Evolutionary conservation across 306 rosid species (phyloP).

Genomic region (Cucurbita ficifolia): DNA sequence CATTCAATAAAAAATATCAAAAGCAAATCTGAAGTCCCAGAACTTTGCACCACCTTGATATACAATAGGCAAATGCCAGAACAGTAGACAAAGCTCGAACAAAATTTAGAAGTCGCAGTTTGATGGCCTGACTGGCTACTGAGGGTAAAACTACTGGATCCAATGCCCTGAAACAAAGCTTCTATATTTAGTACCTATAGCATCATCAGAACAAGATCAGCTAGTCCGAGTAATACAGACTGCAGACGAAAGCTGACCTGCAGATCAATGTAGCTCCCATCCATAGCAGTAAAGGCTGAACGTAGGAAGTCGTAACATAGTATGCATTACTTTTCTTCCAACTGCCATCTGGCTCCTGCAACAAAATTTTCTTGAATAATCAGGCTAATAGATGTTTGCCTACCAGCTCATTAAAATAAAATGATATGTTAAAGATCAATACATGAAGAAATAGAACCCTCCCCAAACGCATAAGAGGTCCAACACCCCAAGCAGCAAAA

Average conservation of each 20-base stretch:
- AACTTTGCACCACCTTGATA: conserved; percentile 67
- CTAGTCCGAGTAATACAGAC: not conserved
- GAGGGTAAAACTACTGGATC: conserved; percentile 73
- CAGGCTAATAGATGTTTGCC: not conserved
- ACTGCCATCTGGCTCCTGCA: conserved; percentile 62
- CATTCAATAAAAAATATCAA: not conserved
- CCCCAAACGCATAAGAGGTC: conserved; percentile 58
- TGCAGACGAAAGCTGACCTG: conserved; percentile 41
- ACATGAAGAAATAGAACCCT: conserved; percentile 64
- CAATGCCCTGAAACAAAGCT: conserved; percentile 58
- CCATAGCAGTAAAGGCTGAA: conserved; percentile 89
- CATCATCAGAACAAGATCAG: not conserved
- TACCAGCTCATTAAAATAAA: not conserved
- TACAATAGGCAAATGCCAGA: conserved; percentile 73
- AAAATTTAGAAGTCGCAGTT: conserved; percentile 72
- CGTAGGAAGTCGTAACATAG: conserved; percentile 47
- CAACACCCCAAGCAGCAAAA: conserved; percentile 84
- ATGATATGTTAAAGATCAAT: conserved; percentile 9
- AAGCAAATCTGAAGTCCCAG: not conserved
- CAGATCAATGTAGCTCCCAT: conserved; percentile 65
- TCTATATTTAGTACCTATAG: conserved; percentile 11
- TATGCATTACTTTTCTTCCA: conserved; percentile 74
- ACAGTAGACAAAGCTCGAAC: conserved; percentile 71
- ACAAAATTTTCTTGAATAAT: not conserved
- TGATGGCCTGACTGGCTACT: conserved; percentile 68